A percentile compares a stretch with the other conserved stretches of the same genome.
phyloP scores from a whole-genome alignment of 768 basidiomycete genomes.

The Naematelia aurantialba region DNA sequence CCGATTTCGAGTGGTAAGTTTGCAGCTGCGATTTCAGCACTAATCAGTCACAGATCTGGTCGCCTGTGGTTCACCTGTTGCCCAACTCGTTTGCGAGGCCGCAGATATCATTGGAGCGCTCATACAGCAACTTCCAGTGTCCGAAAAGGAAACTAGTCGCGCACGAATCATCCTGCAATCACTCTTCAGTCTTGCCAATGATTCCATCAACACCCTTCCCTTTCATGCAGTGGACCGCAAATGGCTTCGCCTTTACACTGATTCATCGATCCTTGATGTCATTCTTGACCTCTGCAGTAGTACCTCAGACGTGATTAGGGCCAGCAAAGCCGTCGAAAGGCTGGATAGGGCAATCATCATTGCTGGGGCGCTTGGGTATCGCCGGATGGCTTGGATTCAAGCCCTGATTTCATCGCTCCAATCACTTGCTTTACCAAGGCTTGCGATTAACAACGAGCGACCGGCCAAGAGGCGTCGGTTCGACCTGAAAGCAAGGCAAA shows the following conservation, averaged over 20 bases:
- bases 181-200: conserved; percentile 52
- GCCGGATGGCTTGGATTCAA: conserved; percentile 62
- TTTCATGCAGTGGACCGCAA: conserved; percentile 48
- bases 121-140: background rate
- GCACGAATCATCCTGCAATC: background rate
- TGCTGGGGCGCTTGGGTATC: conserved; percentile 68
- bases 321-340: conserved; percentile 53
- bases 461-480: background rate
- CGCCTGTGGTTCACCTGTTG: background rate
- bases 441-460: conserved; percentile 2
- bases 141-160: background rate
- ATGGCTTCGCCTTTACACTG: conserved; percentile 74
- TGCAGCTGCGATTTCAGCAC: background rate
- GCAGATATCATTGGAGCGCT: background rate
- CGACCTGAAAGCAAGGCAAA: background rate
- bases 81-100: background rate
- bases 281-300: conserved; percentile 16
- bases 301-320: background rate
- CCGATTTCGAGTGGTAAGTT: background rate
- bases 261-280: conserved; percentile 60
- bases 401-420: conserved; percentile 65
- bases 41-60: background rate
- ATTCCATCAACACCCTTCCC: conserved; percentile 55
- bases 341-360: conserved; percentile 80
- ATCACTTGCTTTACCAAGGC: conserved; percentile 9